Evolutionary conservation across 768 basidiomycete genomes (phyloP).

Genomic region (Suillus weaverae): DNA sequence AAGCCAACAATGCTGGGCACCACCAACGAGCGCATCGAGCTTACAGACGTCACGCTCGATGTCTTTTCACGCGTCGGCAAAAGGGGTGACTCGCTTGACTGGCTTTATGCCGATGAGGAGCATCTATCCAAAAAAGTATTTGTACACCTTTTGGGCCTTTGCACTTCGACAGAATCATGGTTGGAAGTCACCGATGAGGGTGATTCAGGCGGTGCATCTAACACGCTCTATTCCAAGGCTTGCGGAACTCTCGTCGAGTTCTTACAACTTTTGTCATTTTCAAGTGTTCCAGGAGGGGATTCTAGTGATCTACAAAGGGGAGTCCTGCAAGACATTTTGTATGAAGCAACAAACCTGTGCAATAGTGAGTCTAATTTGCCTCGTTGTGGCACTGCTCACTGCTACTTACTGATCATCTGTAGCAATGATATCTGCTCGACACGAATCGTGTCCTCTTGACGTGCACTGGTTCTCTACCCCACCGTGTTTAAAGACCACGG

Average conservation of each 20-base stretch:
- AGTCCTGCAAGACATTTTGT: conserved; percentile 39
- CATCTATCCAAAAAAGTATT: conserved; percentile 51
- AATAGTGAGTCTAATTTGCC: neutral
- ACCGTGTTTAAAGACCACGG: conserved; percentile 32
- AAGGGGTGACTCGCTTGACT: conserved; percentile 38
- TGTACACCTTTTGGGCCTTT: conserved; percentile 52
- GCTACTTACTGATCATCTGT: neutral
- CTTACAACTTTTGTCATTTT: conserved; percentile 32
- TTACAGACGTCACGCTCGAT: conserved; percentile 55
- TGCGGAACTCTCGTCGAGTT: conserved; percentile 44
- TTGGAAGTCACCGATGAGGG: conserved; percentile 42
- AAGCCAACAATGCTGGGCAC: conserved; percentile 49
- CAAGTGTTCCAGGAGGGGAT: neutral
- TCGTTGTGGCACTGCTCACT: neutral
- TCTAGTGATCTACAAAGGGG: conserved; percentile 25
- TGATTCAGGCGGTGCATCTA: conserved; percentile 46
- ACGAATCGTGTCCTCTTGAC: conserved; percentile 37
- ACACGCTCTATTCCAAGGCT: conserved; percentile 47
- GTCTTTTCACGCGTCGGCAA: conserved; percentile 52
- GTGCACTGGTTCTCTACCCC: conserved; percentile 43
- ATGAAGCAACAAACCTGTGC: neutral
- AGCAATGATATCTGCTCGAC: conserved; percentile 8
- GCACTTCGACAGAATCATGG: conserved; percentile 60
- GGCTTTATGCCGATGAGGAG: conserved; percentile 47
- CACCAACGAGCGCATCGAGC: conserved; percentile 55